Evolutionary conservation across 345 rosid genomes (phyloP).

Genomic region (Mallotus nudiflorus): DNA sequence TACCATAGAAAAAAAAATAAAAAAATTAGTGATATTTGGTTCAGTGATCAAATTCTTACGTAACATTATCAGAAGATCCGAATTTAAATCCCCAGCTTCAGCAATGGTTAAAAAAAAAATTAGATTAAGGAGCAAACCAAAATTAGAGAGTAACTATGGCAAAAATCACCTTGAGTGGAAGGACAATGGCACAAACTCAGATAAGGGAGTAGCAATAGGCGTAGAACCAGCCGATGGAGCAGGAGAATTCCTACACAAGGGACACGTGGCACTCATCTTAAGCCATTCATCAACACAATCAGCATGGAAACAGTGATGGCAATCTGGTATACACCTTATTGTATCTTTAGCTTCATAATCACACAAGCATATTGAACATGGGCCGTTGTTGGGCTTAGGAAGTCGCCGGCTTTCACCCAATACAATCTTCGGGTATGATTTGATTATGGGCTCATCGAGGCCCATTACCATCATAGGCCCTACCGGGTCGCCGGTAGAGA

Average conservation of each 20-base stretch:
- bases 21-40: not conserved
- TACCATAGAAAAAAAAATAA: not conserved
- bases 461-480: constrained; percentile 30
- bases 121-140: not conserved
- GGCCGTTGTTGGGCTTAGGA: constrained; percentile 56
- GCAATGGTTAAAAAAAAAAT: not conserved
- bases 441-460: constrained; percentile 39
- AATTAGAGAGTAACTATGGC: not conserved
- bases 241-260: constrained; percentile 70
- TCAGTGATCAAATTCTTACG: too few relatives aligned
- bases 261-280: constrained; percentile 63
- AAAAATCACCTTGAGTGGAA: constrained; percentile 48
- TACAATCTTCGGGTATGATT: constrained; percentile 56
- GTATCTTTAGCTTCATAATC: constrained; percentile 55
- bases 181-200: constrained; percentile 56
- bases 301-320: constrained; percentile 72
- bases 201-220: constrained; percentile 51
- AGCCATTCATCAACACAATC: constrained; percentile 79
- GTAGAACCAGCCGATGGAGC: constrained; percentile 17
- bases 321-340: constrained; percentile 59
- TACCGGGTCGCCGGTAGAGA: not conserved
- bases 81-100: too few relatives aligned
- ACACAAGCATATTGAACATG: constrained; percentile 65
- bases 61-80: too few relatives aligned
- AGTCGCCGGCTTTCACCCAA: constrained; percentile 62